Conservation (phyloP, 768 basidiomycete species). For the Leccinum truebloodii region DNA sequence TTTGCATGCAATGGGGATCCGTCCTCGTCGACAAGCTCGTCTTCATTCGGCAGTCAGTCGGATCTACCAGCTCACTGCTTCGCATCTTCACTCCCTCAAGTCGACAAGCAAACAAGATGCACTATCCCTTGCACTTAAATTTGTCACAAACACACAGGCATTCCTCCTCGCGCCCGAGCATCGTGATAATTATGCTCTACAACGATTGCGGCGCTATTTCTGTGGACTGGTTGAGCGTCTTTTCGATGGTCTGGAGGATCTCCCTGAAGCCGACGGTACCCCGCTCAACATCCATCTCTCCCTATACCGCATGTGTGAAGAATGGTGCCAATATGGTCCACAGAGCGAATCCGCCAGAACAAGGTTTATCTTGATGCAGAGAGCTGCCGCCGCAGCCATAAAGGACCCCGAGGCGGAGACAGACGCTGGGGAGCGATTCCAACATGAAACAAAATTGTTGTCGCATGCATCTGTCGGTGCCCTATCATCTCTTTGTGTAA, state of each 20-base stretch:
- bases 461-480: slow-evolving; percentile 86
- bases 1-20: slow-evolving; percentile 46
- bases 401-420: slow-evolving; percentile 55
- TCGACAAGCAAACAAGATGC: slow-evolving; percentile 70
- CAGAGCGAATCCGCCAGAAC: slow-evolving; percentile 73
- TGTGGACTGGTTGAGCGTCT: slow-evolving; percentile 87
- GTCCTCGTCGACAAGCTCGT: slow-evolving; percentile 72
- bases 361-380: slow-evolving; percentile 70
- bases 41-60: slow-evolving; percentile 85
- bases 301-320: slow-evolving; percentile 84
- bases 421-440: slow-evolving; percentile 58
- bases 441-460: slow-evolving; percentile 67
- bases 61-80: slow-evolving; percentile 85
- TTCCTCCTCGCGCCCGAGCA: slow-evolving; percentile 74
- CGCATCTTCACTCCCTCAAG: slow-evolving; percentile 68
- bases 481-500: slow-evolving; percentile 82
- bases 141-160: slow-evolving; percentile 78
- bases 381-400: slow-evolving; percentile 54
- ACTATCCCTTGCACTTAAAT: slow-evolving; percentile 79
- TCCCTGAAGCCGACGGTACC: slow-evolving; percentile 75
- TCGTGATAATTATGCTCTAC: slow-evolving; percentile 74
- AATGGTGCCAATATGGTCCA: slow-evolving; percentile 88
- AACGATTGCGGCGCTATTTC: slow-evolving; percentile 85
- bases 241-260: slow-evolving; percentile 69
- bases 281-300: slow-evolving; percentile 74